Evolutionary conservation across 1,284 basidiomycete species (phyloP).

Genomic region (Tremellales sp.): DNA sequence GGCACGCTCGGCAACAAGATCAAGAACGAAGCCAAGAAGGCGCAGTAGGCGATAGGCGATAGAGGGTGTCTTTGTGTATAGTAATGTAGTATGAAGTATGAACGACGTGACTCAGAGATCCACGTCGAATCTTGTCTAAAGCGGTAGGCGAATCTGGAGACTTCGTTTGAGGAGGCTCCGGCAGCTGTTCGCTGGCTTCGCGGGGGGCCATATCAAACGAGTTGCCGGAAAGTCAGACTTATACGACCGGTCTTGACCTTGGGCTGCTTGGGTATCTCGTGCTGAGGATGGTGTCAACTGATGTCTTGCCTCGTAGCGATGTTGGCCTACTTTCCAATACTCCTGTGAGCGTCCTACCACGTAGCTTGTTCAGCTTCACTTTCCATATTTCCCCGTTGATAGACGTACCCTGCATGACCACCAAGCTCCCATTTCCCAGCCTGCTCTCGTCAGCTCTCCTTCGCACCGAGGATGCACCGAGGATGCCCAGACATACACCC

Average conservation of each 20-base stretch:
- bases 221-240: slow-evolving; percentile 52
- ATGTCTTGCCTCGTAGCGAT: background rate
- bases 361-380: background rate
- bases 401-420: slow-evolving; percentile 54
- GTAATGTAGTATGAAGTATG: too few species aligned
- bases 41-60: background rate
- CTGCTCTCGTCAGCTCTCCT: slow-evolving; percentile 13
- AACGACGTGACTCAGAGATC: background rate
- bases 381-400: background rate
- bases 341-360: slow-evolving; percentile 48
- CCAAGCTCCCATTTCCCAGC: slow-evolving; percentile 52
- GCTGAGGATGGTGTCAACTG: slow-evolving; percentile 24
- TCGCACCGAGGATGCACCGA: background rate
- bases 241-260: slow-evolving; percentile 47
- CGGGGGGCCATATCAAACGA: slow-evolving; percentile 18
- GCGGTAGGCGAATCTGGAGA: background rate
- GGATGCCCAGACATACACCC: slow-evolving; percentile 25
- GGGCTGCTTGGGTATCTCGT: slow-evolving; percentile 52
- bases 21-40: background rate
- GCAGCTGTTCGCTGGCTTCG: background rate
- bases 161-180: background rate
- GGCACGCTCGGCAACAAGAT: background rate
- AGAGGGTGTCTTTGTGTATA: background rate
- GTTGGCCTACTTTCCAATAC: slow-evolving; percentile 50
- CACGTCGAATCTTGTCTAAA: background rate